These are phyloP conservation scores for Colletotrichum zoysiae DNA, from an alignment of 2,329 filamentous ascomycete species.

Conservation along the genomic window DNA sequence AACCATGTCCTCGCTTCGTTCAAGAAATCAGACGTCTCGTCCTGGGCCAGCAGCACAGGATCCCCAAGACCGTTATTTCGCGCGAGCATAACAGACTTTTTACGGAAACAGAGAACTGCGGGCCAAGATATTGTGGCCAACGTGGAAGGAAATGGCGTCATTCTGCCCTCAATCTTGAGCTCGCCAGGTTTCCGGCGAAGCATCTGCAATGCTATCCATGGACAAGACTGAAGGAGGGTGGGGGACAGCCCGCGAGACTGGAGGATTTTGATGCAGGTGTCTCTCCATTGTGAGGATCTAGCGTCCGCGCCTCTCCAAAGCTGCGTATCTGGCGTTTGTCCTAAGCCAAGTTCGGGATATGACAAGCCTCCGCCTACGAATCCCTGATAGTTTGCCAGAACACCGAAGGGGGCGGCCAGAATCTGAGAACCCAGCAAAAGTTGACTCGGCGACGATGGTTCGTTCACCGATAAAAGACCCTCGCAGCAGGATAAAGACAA, in stretches of 20 bases:
- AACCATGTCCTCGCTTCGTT: slow-evolving; percentile 64
- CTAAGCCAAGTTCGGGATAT: slow-evolving; percentile 53
- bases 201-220: slow-evolving; percentile 66
- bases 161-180: slow-evolving; percentile 56
- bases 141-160: slow-evolving; percentile 50
- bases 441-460: slow-evolving; percentile 55
- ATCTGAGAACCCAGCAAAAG: slow-evolving; percentile 59
- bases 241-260: slow-evolving; percentile 63
- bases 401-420: slow-evolving; percentile 67
- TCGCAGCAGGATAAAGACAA: slow-evolving; percentile 62
- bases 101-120: slow-evolving; percentile 65
- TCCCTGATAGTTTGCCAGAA: slow-evolving; percentile 58
- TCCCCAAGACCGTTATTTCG: slow-evolving; percentile 57
- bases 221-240: slow-evolving; percentile 56
- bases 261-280: slow-evolving; percentile 63
- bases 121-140: slow-evolving; percentile 65
- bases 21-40: slow-evolving; percentile 63
- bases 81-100: slow-evolving; percentile 57
- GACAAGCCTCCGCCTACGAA: slow-evolving; percentile 51
- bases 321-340: slow-evolving; percentile 67
- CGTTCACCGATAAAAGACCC: slow-evolving; percentile 61
- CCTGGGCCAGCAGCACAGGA: slow-evolving; percentile 51
- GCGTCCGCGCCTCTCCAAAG: slow-evolving; percentile 58
- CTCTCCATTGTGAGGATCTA: slow-evolving; percentile 61
- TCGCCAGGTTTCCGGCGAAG: slow-evolving; percentile 60